Evolutionary conservation across 805 yeast species (phyloP).

Genomic region (Candida incommunis): DNA sequence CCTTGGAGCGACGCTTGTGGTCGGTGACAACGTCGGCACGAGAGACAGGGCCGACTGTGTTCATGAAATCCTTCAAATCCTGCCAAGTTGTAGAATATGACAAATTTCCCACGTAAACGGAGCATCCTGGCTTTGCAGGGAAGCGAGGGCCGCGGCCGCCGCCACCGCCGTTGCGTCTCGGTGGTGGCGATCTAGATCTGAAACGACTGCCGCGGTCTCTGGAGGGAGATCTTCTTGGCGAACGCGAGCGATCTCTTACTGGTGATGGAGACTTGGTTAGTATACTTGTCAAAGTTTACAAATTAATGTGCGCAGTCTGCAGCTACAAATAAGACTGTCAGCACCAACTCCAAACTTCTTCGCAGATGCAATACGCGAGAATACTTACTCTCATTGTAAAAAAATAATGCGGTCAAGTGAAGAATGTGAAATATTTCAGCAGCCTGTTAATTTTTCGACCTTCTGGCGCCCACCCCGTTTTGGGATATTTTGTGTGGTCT

Average conservation of each 20-base stretch:
- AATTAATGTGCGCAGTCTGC: not conserved
- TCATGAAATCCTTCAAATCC: constrained; percentile 25
- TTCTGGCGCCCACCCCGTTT: too few species aligned
- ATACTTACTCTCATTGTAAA: too few species aligned
- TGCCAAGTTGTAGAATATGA: constrained; percentile 25
- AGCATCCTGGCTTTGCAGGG: constrained; percentile 25
- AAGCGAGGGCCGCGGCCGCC: constrained; percentile 2
- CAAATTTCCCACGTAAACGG: constrained; percentile 30
- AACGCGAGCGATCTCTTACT: constrained; percentile 1
- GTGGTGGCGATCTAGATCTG: not conserved
- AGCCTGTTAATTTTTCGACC: too few species aligned
- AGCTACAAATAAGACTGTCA: too few species aligned
- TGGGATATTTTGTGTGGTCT: too few species aligned
- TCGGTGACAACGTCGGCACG: constrained; percentile 73
- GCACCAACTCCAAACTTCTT: too few species aligned
- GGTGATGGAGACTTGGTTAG: constrained; percentile 1
- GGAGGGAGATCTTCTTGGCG: not conserved
- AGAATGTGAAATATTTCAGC: too few species aligned
- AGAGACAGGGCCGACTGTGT: constrained; percentile 44
- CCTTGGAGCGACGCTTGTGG: constrained; percentile 57
- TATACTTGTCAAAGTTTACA: not conserved
- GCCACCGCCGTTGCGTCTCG: not conserved
- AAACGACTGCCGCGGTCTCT: not conserved
- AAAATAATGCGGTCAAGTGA: too few species aligned
- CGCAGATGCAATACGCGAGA: too few species aligned